Evolutionary conservation across 257 asterid genomes (phyloP).

Genomic region (Scutellaria baicalensis): DNA sequence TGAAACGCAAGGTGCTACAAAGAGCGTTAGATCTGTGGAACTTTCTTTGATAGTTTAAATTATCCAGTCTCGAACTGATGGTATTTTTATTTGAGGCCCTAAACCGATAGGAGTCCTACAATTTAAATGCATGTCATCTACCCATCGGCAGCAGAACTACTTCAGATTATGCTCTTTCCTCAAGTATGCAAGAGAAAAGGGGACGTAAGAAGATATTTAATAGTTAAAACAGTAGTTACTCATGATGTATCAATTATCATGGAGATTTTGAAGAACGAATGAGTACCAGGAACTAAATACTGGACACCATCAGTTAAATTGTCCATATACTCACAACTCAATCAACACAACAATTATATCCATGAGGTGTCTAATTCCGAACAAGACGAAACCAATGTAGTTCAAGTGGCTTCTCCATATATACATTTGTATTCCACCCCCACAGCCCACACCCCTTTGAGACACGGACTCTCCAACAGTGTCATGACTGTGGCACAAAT

Average conservation of each 20-base stretch:
- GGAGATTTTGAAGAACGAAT: not conserved
- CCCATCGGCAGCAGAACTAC: not conserved
- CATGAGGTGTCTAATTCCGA: not conserved
- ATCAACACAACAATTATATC: not conserved
- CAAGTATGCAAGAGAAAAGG: not conserved
- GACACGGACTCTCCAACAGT: not conserved
- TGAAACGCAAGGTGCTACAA: too few species aligned
- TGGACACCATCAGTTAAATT: not conserved
- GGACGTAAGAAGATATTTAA: not conserved
- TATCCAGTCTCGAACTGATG: too few species aligned
- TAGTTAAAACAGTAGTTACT: not conserved
- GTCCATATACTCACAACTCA: not conserved
- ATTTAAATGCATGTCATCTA: not conserved
- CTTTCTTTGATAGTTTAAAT: too few species aligned
- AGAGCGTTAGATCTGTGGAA: too few species aligned
- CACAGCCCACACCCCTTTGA: not conserved
- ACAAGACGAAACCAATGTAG: not conserved
- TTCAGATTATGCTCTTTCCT: not conserved
- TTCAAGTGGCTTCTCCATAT: not conserved
- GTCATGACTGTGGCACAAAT: not conserved
- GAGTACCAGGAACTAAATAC: not conserved
- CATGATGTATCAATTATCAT: not conserved
- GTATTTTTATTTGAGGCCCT: too few species aligned
- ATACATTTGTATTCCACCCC: conserved; percentile 1
- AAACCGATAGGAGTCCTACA: too few species aligned